Conservation (phyloP, 352 stramenopile species). For the Globisporangium paddicum region DNA sequence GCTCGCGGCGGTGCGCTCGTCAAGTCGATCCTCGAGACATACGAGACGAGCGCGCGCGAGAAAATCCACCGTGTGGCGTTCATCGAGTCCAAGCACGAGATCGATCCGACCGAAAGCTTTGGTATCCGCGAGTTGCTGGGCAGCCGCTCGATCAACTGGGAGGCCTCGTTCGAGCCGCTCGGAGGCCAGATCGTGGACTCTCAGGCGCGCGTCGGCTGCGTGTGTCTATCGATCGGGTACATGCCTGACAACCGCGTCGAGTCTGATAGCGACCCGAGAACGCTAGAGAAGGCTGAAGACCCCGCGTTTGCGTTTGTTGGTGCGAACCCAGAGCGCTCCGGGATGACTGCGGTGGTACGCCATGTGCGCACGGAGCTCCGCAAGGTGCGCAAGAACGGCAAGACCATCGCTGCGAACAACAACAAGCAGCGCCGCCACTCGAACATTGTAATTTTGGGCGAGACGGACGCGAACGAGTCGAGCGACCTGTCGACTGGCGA, state of each 20-base stretch:
- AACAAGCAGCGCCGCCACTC: slow-evolving; percentile 54
- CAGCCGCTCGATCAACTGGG: slow-evolving; percentile 86
- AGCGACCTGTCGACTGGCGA: slow-evolving; percentile 68
- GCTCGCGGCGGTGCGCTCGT: slow-evolving; percentile 73
- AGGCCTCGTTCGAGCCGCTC: slow-evolving; percentile 77
- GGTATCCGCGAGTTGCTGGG: slow-evolving; percentile 78
- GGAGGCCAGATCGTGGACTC: slow-evolving; percentile 84
- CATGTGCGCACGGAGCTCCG: slow-evolving; percentile 63
- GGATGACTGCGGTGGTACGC: slow-evolving; percentile 86
- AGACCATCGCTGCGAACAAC: slow-evolving; percentile 12
- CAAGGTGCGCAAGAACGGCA: slow-evolving; percentile 26
- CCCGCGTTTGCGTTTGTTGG: slow-evolving; percentile 79
- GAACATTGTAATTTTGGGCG: slow-evolving; percentile 85
- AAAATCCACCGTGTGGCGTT: slow-evolving; percentile 82
- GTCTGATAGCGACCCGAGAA: slow-evolving; percentile 61
- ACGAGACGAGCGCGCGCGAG: slow-evolving; percentile 64
- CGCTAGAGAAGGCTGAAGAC: slow-evolving; percentile 77
- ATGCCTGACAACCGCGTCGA: slow-evolving; percentile 50
- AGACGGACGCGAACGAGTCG: slow-evolving; percentile 72
- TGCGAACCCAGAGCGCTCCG: slow-evolving; percentile 66
- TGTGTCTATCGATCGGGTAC: slow-evolving; percentile 82
- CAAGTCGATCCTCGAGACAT: slow-evolving; percentile 81
- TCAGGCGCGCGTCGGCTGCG: slow-evolving; percentile 79
- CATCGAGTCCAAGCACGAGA: slow-evolving; percentile 88
- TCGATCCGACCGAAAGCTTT: slow-evolving; percentile 71